These are phyloP conservation scores for Aspergillus wentii DNA, from an alignment of 495 filamentous ascomycete genomes.

Conservation along the genomic window DNA sequence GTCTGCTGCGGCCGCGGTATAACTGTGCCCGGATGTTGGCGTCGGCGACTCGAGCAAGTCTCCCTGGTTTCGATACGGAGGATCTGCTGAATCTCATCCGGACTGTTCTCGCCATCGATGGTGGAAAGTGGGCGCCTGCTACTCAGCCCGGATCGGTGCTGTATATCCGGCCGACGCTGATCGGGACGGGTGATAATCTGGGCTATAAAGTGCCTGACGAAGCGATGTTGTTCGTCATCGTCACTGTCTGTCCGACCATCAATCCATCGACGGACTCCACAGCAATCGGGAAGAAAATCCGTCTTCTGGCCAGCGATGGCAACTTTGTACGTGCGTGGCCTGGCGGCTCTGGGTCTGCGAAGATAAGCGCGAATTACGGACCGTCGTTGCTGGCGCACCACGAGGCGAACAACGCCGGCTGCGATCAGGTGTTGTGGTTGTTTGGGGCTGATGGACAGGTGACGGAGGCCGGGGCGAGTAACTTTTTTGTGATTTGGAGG, in stretches of 20 bases:
- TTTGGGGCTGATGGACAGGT: not conserved
- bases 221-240: not conserved
- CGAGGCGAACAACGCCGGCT: not conserved
- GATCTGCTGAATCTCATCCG: not conserved
- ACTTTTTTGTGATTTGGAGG: constrained; percentile 4
- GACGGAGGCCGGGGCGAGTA: constrained; percentile 1
- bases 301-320: not conserved
- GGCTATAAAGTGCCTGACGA: constrained; percentile 1
- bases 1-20: constrained; percentile 1
- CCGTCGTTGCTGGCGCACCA: not conserved
- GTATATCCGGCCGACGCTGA: constrained; percentile 1
- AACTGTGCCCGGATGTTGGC: constrained; percentile 1
- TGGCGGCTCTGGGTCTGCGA: constrained; percentile 1
- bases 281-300: not conserved
- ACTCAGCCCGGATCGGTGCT: not conserved
- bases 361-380: constrained; percentile 1
- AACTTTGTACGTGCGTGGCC: not conserved
- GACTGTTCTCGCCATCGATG: not conserved
- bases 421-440: constrained; percentile 2
- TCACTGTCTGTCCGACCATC: not conserved
- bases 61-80: not conserved
- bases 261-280: not conserved
- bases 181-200: not conserved
- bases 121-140: not conserved
- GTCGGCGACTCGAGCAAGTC: not conserved